Conservation (phyloP, 108 stramenopile genomes). For the Aurantiochytrium sp. region DNA sequence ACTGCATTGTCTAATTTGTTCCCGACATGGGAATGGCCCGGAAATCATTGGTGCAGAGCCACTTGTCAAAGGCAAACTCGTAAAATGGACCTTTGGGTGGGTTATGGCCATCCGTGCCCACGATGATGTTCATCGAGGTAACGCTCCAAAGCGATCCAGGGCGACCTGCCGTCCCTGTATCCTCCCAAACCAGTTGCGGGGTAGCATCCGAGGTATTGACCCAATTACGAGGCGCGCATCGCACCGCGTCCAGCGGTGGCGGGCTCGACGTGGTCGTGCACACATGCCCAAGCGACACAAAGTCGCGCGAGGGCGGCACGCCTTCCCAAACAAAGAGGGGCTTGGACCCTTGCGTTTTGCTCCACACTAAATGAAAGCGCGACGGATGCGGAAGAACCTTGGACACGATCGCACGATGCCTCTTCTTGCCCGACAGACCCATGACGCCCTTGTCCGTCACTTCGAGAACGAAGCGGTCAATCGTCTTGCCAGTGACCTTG, state of each 20-base stretch:
- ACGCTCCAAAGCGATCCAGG: conserved; percentile 2
- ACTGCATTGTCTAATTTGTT: too few species aligned
- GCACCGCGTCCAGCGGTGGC: not conserved
- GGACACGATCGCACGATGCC: not conserved
- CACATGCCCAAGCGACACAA: not conserved
- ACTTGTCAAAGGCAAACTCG: not conserved
- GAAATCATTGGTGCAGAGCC: conserved; percentile 14
- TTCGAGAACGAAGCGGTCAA: not conserved
- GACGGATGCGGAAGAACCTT: conserved; percentile 5
- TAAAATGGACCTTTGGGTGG: conserved; percentile 9
- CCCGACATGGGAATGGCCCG: not conserved
- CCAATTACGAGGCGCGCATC: not conserved
- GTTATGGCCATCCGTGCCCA: not conserved
- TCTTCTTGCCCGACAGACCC: conserved; percentile 6
- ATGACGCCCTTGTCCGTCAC: not conserved
- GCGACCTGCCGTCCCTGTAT: not conserved
- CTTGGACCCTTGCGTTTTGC: not conserved
- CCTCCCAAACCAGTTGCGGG: conserved; percentile 3
- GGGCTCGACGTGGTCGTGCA: not conserved
- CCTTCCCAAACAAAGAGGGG: not conserved
- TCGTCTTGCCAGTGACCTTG: not conserved
- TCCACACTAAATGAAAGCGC: conserved; percentile 5
- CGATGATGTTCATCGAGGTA: not conserved
- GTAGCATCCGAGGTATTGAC: not conserved
- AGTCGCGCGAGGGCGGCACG: not conserved